phyloP scores from a whole-genome alignment of 106 monocot species.

The Phalaenopsis equestris region DNA sequence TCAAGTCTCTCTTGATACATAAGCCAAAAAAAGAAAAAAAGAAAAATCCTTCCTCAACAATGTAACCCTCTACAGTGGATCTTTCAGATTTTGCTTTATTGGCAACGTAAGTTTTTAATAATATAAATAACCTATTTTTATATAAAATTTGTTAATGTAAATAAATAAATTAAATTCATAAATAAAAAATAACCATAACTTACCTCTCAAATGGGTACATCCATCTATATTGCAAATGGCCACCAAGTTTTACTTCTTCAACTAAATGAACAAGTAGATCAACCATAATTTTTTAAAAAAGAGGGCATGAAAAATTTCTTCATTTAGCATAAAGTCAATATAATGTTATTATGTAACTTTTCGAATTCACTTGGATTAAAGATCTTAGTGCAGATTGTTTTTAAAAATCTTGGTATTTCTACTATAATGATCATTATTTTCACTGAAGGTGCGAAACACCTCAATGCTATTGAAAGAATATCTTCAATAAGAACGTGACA shows the following conservation, averaged over 20 bases:
- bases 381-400: neutral
- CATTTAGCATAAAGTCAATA: neutral
- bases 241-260: neutral
- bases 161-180: neutral
- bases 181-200: neutral
- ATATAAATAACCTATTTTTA: no score
- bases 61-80: no score
- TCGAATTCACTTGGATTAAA: neutral
- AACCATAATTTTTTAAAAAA: conserved; percentile 19
- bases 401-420: conserved; percentile 8
- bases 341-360: neutral
- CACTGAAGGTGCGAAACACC: neutral
- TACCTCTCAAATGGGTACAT: conserved; percentile 13
- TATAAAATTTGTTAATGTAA: neutral
- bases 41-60: no score
- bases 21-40: no score
- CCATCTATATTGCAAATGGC: conserved; percentile 4
- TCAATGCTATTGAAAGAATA: neutral
- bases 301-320: conserved; percentile 13
- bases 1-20: no score
- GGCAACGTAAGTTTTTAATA: no score
- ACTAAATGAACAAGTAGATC: conserved; percentile 7
- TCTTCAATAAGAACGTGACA: conserved; percentile 11
- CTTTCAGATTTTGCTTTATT: no score
- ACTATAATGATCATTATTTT: neutral